Percentiles rank a stretch among this genome's conserved stretches.
These are phyloP conservation scores for Trypanosoma brucei DNA, from an alignment of 208 protist species.

Conservation along the genomic window DNA sequence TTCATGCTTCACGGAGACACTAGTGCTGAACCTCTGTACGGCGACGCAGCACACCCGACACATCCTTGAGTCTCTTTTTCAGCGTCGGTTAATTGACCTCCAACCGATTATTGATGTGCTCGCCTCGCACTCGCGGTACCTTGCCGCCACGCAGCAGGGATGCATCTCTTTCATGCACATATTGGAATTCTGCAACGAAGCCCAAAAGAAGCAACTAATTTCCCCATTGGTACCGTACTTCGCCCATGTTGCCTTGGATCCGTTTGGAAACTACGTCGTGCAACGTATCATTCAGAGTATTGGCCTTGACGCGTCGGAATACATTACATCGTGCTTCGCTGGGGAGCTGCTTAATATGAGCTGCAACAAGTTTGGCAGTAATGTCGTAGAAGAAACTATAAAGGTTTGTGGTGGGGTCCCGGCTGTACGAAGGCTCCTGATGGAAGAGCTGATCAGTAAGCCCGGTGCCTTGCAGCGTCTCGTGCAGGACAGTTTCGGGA, in stretches of 20 bases:
- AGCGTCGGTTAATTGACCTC: slow-evolving; percentile 58
- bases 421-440: slow-evolving; percentile 49
- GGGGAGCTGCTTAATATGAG: slow-evolving; percentile 69
- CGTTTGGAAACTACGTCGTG: slow-evolving; percentile 88
- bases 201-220: slow-evolving; percentile 58
- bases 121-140: slow-evolving; percentile 62
- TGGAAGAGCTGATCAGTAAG: slow-evolving; percentile 84
- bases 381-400: slow-evolving; percentile 82
- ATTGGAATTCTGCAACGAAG: slow-evolving; percentile 58
- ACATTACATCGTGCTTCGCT: slow-evolving; percentile 49
- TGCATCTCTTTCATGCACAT: slow-evolving; percentile 87
- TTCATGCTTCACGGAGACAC: slow-evolving; percentile 52
- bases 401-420: slow-evolving; percentile 55
- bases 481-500: slow-evolving; percentile 75
- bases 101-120: slow-evolving; percentile 56
- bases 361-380: slow-evolving; percentile 80
- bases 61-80: slow-evolving; percentile 69
- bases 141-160: slow-evolving; percentile 80
- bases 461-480: slow-evolving; percentile 69
- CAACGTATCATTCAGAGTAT: slow-evolving; percentile 83
- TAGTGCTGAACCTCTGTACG: slow-evolving; percentile 77
- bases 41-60: slow-evolving; percentile 76
- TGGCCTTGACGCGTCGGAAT: slow-evolving; percentile 51
- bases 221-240: slow-evolving; percentile 57
- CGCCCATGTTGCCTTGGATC: slow-evolving; percentile 61